Evolutionary conservation across 208 protist species (phyloP), one percentile per base, ranked within the genome.

Genomic region (Wallacemonas sp.): DNA sequence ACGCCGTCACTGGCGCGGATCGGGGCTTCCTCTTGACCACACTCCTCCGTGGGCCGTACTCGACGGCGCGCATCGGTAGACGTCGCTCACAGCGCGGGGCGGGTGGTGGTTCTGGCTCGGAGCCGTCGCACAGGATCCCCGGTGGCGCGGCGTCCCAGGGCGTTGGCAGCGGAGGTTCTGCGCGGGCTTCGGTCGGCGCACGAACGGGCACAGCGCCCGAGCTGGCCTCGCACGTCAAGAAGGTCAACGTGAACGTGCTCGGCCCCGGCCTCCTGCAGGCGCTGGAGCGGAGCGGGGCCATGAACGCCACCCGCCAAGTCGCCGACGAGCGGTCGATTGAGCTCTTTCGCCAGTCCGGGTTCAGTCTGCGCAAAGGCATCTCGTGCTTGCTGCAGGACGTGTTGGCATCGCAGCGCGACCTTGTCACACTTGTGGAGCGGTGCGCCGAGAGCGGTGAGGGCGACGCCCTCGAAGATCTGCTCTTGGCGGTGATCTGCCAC

Each of bases 401-500:
- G 16, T 70, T 94, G 38, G 49, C 62, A 14, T 73, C 83, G 3
- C 66, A 84, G 21, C 69, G 74, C 30, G 68, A 84, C 19, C 43
- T 62, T 4, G 36, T 69, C 12, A 12, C 67, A 12, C 64, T 82
- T 11, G 41, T 74, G 29, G 72, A 65, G 24, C 52, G 34, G 55
- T 57, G 21, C 14, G 39, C 19, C 3, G 52, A 81, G 17, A 65
- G 71, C 56, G 70, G 70, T 57, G 72, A 64, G 12, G 58, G 61
- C 8, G 70, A 74, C 49, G 68, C 66, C 23, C 46, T 76, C 26
- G 52, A 74, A 17, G 81, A 94, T 71, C 43, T 87, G 24, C 78
- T 94, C n/a, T 62, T 69, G 1, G 65, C 68, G 9, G 74, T 94
- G 49, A 27, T 92, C 16, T 66, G 79, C 2, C 78, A 86, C 57